phyloP scores from a whole-genome alignment of 805 yeast genomes.

The Myxozyma neglecta region DNA sequence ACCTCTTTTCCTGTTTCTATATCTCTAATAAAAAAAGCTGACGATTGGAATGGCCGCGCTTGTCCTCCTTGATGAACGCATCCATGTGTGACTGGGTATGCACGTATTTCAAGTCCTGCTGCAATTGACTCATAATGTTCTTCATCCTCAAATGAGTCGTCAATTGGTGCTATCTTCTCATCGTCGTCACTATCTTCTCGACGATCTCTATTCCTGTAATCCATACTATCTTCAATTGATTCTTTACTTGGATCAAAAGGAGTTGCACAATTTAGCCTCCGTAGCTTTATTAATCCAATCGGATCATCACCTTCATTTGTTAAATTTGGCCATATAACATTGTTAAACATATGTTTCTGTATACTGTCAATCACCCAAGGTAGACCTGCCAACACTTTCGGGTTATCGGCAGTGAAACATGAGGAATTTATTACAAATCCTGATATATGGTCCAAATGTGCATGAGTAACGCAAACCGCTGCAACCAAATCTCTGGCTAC shows the following conservation, averaged over 20 bases:
- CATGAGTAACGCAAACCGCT: slow-evolving; percentile 60
- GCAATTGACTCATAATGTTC: slow-evolving; percentile 19
- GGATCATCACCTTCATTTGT: slow-evolving; percentile 39
- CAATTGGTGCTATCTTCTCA: slow-evolving; percentile 7
- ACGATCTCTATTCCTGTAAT: not conserved
- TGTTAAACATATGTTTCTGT: slow-evolving; percentile 64
- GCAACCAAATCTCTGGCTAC: slow-evolving; percentile 35
- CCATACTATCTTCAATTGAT: not conserved
- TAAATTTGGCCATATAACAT: slow-evolving; percentile 76
- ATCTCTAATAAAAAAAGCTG: slow-evolving; percentile 60
- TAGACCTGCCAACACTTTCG: slow-evolving; percentile 56
- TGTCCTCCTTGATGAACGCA: slow-evolving; percentile 26
- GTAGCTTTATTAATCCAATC: slow-evolving; percentile 21
- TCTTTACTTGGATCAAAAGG: not conserved
- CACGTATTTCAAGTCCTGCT: slow-evolving; percentile 23
- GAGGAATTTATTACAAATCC: slow-evolving; percentile 75
- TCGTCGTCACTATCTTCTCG: not conserved
- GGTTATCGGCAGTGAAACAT: slow-evolving; percentile 41
- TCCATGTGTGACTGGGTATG: slow-evolving; percentile 44
- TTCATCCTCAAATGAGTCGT: slow-evolving; percentile 19
- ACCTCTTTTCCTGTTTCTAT: slow-evolving; percentile 42
- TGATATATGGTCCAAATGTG: slow-evolving; percentile 79
- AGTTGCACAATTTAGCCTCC: slow-evolving; percentile 7
- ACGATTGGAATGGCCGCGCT: slow-evolving; percentile 45
- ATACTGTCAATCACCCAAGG: slow-evolving; percentile 54